phyloP scores from a whole-genome alignment of 2,329 filamentous ascomycete genomes.

The Paraconiothyrium brasiliense region DNA sequence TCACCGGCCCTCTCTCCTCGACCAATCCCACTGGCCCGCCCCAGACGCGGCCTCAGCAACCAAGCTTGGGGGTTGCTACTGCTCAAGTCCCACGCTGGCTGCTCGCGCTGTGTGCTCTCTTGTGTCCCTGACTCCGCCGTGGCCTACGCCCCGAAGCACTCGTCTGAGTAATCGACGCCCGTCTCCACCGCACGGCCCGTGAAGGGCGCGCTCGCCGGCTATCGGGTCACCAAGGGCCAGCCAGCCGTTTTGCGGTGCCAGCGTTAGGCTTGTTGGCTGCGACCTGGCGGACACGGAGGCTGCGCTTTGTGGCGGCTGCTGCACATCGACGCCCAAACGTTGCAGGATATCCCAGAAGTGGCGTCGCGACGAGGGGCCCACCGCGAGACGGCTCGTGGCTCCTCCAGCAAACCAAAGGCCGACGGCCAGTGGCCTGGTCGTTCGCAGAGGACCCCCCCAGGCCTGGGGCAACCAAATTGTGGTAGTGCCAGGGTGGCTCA shows the following conservation, averaged over 20 bases:
- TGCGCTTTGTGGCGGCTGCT: conserved; percentile 42
- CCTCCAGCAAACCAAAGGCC: conserved; percentile 20
- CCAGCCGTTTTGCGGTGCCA: conserved; percentile 39
- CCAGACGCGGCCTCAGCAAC: conserved; percentile 28
- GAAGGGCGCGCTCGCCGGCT: conserved; percentile 4
- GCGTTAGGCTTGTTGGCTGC: conserved; percentile 18
- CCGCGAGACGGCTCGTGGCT: conserved; percentile 20
- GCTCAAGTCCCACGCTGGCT: conserved; percentile 14
- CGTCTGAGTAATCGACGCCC: conserved; percentile 21
- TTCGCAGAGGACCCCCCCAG: conserved; percentile 33
- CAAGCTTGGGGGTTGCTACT: conserved; percentile 31
- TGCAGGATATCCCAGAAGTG: conserved; percentile 23
- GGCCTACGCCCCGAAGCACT: background rate
- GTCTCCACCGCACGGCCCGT: conserved; percentile 41
- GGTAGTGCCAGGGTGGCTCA: conserved; percentile 18
- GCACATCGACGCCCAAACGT: conserved; percentile 42
- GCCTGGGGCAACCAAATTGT: conserved; percentile 27
- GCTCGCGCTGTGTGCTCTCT: background rate
- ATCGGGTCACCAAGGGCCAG: conserved; percentile 25
- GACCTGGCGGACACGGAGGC: conserved; percentile 18
- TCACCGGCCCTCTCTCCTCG: conserved; percentile 29
- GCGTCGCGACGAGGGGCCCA: conserved; percentile 23
- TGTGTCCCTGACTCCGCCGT: background rate
- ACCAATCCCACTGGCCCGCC: conserved; percentile 25
- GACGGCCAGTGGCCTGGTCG: conserved; percentile 19